Percentiles rank a stretch among this genome's conserved stretches.
These are phyloP conservation scores for Ogataea minuta DNA, from an alignment of 805 yeast genomes.

Conservation along the genomic window DNA sequence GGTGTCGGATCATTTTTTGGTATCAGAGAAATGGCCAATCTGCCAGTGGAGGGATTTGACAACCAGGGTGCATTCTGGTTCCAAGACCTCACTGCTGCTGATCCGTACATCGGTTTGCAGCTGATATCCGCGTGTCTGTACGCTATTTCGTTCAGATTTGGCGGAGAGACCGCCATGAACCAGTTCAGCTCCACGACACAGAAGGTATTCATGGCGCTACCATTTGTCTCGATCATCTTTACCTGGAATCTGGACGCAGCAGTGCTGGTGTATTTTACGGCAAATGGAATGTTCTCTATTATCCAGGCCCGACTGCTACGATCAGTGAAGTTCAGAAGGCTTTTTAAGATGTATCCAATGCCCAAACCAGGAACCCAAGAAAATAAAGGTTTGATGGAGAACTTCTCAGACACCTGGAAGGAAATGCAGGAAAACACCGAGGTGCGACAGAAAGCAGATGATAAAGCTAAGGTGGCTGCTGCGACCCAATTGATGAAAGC, in stretches of 20 bases:
- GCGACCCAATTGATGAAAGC: slow-evolving; percentile 28
- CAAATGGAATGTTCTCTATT: slow-evolving; percentile 73
- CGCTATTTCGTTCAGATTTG: slow-evolving; percentile 70
- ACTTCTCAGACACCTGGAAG: slow-evolving; percentile 31
- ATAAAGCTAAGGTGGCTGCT: slow-evolving; percentile 30
- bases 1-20: slow-evolving; percentile 91
- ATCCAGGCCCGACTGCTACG: slow-evolving; percentile 69
- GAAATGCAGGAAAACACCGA: slow-evolving; percentile 31
- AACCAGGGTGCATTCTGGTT: slow-evolving; percentile 86
- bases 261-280: slow-evolving; percentile 80
- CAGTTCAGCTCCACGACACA: slow-evolving; percentile 43
- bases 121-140: slow-evolving; percentile 75
- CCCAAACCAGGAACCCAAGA: slow-evolving; percentile 35
- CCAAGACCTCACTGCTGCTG: slow-evolving; percentile 72
- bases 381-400: slow-evolving; percentile 31
- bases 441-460: slow-evolving; percentile 26
- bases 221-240: slow-evolving; percentile 80
- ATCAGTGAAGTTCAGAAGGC: slow-evolving; percentile 53
- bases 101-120: slow-evolving; percentile 90
- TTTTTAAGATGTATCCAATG: slow-evolving; percentile 54
- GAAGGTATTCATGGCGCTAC: slow-evolving; percentile 68
- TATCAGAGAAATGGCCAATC: slow-evolving; percentile 74
- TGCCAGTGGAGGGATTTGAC: slow-evolving; percentile 80
- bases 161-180: slow-evolving; percentile 86
- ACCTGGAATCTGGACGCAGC: slow-evolving; percentile 86